Base-by-base conservation (phyloP, 2,329 filamentous ascomycete genomes). In the Arthrobotrys sinensis region DNA sequence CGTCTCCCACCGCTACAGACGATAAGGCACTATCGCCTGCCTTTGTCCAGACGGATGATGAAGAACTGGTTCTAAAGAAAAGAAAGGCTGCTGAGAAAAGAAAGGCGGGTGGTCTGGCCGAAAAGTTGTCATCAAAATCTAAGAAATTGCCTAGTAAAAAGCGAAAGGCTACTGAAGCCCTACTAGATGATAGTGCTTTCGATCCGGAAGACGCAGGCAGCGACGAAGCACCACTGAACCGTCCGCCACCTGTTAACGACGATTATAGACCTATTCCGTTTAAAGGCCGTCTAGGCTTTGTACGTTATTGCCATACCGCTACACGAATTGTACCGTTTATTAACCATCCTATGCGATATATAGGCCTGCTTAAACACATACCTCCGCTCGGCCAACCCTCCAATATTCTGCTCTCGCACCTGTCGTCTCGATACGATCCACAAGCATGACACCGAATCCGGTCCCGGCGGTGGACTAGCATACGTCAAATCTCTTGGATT, bases 281-380 rank as follows among this genome's bases (percentile, higher is more conserved):
- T 94, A 93, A 91, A 85, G 95, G 95, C 0, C 89, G 94, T 32
- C 83, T 97, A 79, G 94, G 94, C 73, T 97, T 97, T 88, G 93
- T 95, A 84, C 86, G 91, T 85, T 1, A 24, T 63, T 7, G 0
- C 1, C 16, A 43, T n/a, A 24, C 5, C 21, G 40, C 38, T 2
- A 10, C 28, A 10, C 24, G 12, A 19, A 43, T 16, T 11, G 12
- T 34, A 24, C 24, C 36, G 28, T 57, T 55, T 72, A 21, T 43
- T 38, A 38, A 38, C 36, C 8, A 38, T 50, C 10, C 2, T 14
- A 38, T 78, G 46, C 40, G 12, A 38, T 55, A 16, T 32, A 11
- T 8, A 90, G 92, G 94, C 95, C 10, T 97, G 94, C 82, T 86
- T 98, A 14, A 97, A 97, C 83, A 98, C 95, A 0, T 97, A 97